Base-by-base conservation (phyloP, 1,284 basidiomycete genomes). In the Macrocystidia cucumis region DNA sequence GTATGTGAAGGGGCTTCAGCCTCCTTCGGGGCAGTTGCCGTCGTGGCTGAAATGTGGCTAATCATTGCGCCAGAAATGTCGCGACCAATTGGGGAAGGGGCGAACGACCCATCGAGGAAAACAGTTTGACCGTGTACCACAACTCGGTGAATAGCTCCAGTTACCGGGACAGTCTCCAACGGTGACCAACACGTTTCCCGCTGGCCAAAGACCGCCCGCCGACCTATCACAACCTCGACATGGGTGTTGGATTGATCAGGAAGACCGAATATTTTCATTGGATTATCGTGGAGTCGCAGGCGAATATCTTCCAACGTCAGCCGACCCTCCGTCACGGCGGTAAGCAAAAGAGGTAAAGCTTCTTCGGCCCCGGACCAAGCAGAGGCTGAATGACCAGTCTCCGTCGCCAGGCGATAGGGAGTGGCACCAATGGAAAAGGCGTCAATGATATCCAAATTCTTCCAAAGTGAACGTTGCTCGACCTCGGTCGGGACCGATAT, bases 191-290 rank as follows among this genome's bases (percentile, higher is more conserved):
- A 62, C 11, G 63, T 55, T 5, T 59, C 48, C 17, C 64, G 64
- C 32, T 57, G 57, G 5, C 54, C 55, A 54, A 89, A 91, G 24
- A 66, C 67, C 14, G 76, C 69, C 39, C 74, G 74, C 36, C 95
- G 77, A 46, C 88, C 87, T 28, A 93, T 68, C 45, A 96, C 90
- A 29, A 98, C 88, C 55, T 99, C 96, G 31, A 98, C 89, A 49
- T 85, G 86, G 1, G 92, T 92, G 44, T 91, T 75, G 5, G 76
- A 54, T 54, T 91, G 90, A 39, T 93, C 89, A 1, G 89, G 80
- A 9, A 98, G 71, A 29, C 84, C 83, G 51, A 98, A 98, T 55
- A 99, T 97, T 35, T 78, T 72, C 34, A 89, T 75, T 4, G 95
- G 95, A 60, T 96, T 97, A 51, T 95, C 91, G 57, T 91, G 81